A percentile compares a stretch with the other conserved stretches of the same genome.
phyloP scores from a whole-genome alignment of 2,329 filamentous ascomycete genomes.

The Aspergillus transmontanensis region DNA sequence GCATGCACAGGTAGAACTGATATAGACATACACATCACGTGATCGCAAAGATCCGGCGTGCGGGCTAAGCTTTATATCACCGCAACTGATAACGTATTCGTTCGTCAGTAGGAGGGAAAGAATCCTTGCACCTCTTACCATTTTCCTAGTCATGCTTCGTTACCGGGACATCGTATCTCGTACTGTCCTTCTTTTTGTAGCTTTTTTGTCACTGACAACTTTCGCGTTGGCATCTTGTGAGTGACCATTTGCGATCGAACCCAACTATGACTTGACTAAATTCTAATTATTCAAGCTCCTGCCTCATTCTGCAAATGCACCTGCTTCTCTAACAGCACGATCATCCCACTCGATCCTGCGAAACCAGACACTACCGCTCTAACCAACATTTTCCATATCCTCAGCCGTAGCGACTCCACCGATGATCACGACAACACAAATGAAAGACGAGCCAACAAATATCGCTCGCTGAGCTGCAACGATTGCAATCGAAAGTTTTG shows the following conservation, averaged over 20 bases:
- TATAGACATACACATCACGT: background rate
- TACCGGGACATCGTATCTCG: constrained; percentile 15
- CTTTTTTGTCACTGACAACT: constrained; percentile 30
- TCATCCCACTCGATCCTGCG: constrained; percentile 62
- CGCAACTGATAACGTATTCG: background rate
- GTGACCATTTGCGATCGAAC: constrained; percentile 18
- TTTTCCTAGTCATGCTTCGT: constrained; percentile 22
- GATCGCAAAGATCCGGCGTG: background rate
- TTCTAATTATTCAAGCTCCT: constrained; percentile 30
- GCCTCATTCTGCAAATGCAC: constrained; percentile 74
- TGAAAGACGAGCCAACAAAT: constrained; percentile 35
- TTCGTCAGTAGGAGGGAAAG: background rate
- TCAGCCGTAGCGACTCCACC: constrained; percentile 19
- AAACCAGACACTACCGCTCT: constrained; percentile 27
- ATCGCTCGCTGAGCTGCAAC: constrained; percentile 57
- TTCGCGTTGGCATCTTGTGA: constrained; percentile 39
- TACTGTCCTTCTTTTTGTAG: constrained; percentile 29
- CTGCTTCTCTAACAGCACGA: constrained; percentile 68
- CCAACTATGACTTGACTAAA: background rate
- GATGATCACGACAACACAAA: constrained; percentile 18
- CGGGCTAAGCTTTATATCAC: background rate
- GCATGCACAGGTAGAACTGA: background rate
- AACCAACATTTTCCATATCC: constrained; percentile 25
- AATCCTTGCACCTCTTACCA: background rate
- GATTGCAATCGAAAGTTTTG: constrained; percentile 72